Percentiles rank a stretch among this genome's conserved stretches.
These are phyloP conservation scores for Nakazawaea peltata DNA, from an alignment of 805 yeast species.

Conservation along the genomic window DNA sequence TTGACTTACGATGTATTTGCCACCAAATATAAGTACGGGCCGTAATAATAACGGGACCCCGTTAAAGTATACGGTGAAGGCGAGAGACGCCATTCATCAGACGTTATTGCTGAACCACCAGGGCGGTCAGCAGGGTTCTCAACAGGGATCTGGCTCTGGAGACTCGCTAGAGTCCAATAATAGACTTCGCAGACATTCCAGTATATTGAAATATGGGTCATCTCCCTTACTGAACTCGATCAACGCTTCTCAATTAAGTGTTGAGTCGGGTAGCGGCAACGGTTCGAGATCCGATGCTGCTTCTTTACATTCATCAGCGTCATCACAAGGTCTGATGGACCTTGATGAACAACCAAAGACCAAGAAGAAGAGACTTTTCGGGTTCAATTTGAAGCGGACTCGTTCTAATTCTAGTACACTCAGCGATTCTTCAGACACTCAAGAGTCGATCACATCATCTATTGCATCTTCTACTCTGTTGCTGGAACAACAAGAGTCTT, in stretches of 20 bases:
- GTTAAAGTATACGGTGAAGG: constrained; percentile 8
- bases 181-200: not conserved
- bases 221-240: constrained; percentile 20
- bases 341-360: constrained; percentile 7
- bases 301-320: not conserved
- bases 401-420: no score
- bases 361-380: constrained; percentile 9
- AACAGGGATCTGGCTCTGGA: not conserved
- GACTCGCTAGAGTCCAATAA: not conserved
- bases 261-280: no score
- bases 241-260: constrained; percentile 9
- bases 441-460: no score
- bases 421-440: no score
- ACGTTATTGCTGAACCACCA: constrained; percentile 4
- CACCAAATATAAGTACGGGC: constrained; percentile 7
- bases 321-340: not conserved
- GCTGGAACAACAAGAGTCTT: constrained; percentile 4
- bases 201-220: constrained; percentile 20
- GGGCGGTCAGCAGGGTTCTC: not conserved
- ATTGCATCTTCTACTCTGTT: no score
- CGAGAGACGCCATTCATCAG: constrained; percentile 9
- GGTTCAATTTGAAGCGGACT: not conserved
- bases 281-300: not conserved
- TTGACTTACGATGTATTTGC: constrained; percentile 7
- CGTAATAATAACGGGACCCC: constrained; percentile 9